A percentile compares a stretch with the other conserved stretches of the same genome.
phyloP scores from a whole-genome alignment of 75 land plant species.

The Cupressus sempervirens region DNA sequence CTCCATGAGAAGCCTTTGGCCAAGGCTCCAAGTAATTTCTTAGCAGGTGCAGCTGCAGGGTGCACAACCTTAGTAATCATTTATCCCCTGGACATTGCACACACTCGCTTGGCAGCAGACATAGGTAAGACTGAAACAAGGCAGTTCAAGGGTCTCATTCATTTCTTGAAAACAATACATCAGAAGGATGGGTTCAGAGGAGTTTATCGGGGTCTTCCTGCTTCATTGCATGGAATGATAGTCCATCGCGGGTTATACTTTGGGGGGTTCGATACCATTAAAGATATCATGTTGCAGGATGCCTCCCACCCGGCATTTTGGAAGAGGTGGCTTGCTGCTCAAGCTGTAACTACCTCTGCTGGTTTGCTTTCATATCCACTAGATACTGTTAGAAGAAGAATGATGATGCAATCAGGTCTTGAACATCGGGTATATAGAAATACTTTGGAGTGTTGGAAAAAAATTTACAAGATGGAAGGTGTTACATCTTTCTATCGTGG shows the following conservation, averaged over 20 bases:
- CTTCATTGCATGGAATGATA: conserved; percentile 93
- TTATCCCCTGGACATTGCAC: conserved; percentile 96
- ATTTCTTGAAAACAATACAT: conserved; percentile 74
- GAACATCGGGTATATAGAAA: conserved; percentile 59
- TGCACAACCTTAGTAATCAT: conserved; percentile 82
- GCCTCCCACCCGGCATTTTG: conserved; percentile 52
- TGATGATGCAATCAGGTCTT: conserved; percentile 98
- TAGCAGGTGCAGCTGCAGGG: conserved; percentile 88
- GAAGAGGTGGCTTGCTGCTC: conserved; percentile 89
- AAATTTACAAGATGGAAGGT: conserved; percentile 75
- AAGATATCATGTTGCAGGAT: conserved; percentile 61
- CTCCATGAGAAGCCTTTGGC: conserved; percentile 25
- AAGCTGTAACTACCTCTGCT: conserved; percentile 85
- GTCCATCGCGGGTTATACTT: conserved; percentile 90
- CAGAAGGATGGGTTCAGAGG: conserved; percentile 76
- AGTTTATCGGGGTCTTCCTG: conserved; percentile 83
- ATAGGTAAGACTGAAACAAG: conserved; percentile 65
- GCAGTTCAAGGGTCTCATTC: conserved; percentile 73
- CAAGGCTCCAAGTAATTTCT: conserved; percentile 64
- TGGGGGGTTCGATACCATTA: conserved; percentile 93
- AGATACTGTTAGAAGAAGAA: conserved; percentile 86
- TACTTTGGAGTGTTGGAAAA: conserved; percentile 91
- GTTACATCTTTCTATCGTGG: conserved; percentile 78
- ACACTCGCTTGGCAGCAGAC: conserved; percentile 94
- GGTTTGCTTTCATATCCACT: conserved; percentile 89